Percentiles rank a stretch among this genome's conserved stretches.
Conservation (phyloP, 768 basidiomycete species). For the Stropharia rugosoannulata region DNA sequence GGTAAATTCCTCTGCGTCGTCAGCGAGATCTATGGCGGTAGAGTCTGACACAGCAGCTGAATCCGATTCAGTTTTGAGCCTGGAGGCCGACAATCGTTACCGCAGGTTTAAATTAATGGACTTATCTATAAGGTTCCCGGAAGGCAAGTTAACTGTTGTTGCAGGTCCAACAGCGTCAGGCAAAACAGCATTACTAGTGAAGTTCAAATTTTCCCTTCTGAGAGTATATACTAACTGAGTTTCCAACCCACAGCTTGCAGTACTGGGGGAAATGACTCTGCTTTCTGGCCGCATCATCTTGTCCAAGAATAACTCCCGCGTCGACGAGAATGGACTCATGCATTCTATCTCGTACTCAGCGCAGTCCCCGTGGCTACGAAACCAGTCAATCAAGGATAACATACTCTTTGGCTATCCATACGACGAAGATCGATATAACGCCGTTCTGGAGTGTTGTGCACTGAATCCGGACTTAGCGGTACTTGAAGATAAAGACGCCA, state of each 20-base stretch:
- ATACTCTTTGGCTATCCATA: slow-evolving; percentile 76
- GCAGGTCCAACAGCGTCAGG: slow-evolving; percentile 82
- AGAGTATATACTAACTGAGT: background rate
- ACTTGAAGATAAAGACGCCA: slow-evolving; percentile 82
- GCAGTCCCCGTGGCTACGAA: slow-evolving; percentile 69
- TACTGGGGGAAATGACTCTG: slow-evolving; percentile 71
- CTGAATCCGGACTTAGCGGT: slow-evolving; percentile 78
- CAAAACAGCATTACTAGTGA: slow-evolving; percentile 75
- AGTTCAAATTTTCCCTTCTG: slow-evolving; percentile 14
- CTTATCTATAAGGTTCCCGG: slow-evolving; percentile 68
- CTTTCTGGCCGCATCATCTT: slow-evolving; percentile 52
- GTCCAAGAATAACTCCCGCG: slow-evolving; percentile 58
- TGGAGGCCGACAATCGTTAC: slow-evolving; percentile 28
- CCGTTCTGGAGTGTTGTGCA: slow-evolving; percentile 84
- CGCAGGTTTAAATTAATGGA: slow-evolving; percentile 67
- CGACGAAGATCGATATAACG: slow-evolving; percentile 72
- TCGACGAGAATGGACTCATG: slow-evolving; percentile 62
- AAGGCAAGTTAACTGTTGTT: slow-evolving; percentile 66
- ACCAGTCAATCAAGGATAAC: slow-evolving; percentile 77
- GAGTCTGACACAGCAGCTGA: slow-evolving; percentile 22
- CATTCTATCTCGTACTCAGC: slow-evolving; percentile 71
- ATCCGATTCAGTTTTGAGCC: slow-evolving; percentile 16
- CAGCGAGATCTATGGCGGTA: slow-evolving; percentile 9
- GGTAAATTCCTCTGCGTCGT: slow-evolving; percentile 13
- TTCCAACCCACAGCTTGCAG: slow-evolving; percentile 27